Evolutionary conservation across 2,329 filamentous ascomycete genomes (phyloP).

Genomic region (Fonsecaea multimorphosa): DNA sequence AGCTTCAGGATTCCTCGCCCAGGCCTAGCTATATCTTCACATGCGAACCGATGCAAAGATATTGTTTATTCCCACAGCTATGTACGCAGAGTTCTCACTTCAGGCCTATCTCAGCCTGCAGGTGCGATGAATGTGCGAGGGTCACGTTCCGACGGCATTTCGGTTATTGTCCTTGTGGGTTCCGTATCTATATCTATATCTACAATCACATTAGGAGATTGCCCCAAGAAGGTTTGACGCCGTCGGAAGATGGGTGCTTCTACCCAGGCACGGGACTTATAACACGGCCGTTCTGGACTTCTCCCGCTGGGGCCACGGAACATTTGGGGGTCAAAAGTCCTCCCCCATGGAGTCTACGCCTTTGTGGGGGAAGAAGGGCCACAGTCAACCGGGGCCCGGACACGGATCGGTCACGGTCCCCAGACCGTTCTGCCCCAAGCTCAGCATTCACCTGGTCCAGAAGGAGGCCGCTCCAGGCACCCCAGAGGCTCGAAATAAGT

Average conservation of each 20-base stretch:
- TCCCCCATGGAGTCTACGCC: constrained; percentile 5
- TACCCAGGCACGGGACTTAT: neutral
- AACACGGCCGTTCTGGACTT: constrained; percentile 5
- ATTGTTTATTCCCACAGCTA: neutral
- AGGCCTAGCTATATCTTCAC: neutral
- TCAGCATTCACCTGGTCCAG: neutral
- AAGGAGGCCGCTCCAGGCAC: neutral
- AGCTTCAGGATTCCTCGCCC: neutral
- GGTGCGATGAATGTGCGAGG: neutral
- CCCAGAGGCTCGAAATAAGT: neutral
- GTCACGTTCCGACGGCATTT: neutral
- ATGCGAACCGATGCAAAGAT: neutral
- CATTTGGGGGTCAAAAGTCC: neutral
- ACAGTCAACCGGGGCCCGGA: constrained; percentile 12
- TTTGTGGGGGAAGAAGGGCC: constrained; percentile 16
- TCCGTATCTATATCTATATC: neutral
- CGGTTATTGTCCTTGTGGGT: neutral
- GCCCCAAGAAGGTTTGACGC: neutral
- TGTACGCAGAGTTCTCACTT: neutral
- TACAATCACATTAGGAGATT: neutral
- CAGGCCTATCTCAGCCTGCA: neutral
- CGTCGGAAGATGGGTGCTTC: neutral
- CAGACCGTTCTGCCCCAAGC: constrained; percentile 4
- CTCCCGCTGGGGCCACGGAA: neutral
- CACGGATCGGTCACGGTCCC: constrained; percentile 14